Conservation (phyloP, 306 rosid genomes). For the Hippophae gyantsensis region DNA sequence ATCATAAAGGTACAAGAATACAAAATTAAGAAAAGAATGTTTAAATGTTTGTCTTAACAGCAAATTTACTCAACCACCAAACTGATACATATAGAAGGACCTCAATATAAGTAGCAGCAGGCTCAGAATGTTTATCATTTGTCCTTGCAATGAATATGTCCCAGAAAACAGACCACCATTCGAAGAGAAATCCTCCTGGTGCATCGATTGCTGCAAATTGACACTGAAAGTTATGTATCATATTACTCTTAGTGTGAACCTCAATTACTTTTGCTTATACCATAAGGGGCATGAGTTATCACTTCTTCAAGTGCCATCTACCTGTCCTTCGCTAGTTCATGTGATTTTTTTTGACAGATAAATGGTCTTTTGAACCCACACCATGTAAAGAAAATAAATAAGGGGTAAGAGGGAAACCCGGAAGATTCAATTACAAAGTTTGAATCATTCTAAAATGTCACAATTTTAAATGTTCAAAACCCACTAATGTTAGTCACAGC, state of each 20-base stretch:
- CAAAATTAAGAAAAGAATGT: neutral
- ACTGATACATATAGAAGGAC: conserved; percentile 26
- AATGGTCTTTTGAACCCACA: no score
- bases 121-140: conserved; percentile 86
- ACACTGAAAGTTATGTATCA: conserved; percentile 4
- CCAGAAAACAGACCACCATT: conserved; percentile 99
- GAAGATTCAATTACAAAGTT: neutral
- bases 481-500: neutral
- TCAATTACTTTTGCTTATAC: neutral
- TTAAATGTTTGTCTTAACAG: conserved; percentile 10
- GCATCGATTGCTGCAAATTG: conserved; percentile 89
- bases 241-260: conserved; percentile 1
- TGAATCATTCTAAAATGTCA: neutral
- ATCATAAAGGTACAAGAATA: neutral
- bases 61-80: conserved; percentile 1
- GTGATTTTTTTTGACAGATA: no score
- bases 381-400: no score
- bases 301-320: neutral
- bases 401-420: no score
- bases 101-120: conserved; percentile 86
- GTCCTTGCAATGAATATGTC: conserved; percentile 87
- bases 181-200: conserved; percentile 90
- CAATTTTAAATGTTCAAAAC: neutral
- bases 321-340: neutral
- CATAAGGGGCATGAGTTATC: neutral